Evolutionary conservation across 129 eudicot species (phyloP), one percentile per base, ranked within the genome.

Genomic region (Flaveria linearis): DNA sequence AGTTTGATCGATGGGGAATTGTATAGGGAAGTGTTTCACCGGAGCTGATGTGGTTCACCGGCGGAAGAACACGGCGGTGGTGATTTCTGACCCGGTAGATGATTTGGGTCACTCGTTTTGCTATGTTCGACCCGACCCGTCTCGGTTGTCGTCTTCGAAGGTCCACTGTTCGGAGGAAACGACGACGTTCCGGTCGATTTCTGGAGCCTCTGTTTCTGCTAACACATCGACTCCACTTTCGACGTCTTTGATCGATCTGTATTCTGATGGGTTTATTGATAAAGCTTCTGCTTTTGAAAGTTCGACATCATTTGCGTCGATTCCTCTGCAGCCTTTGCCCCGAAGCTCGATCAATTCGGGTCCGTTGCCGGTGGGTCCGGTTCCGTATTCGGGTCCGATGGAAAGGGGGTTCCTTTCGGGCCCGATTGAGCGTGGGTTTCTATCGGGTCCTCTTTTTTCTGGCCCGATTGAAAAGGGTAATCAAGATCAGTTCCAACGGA

Each of bases 171-270:
- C 91, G 1, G 98, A 93, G 25, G 93, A 87, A 56, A 70, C 91
- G 25, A 88, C 96, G 20, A 84, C 91, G 52, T 95, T 95, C 80
- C 86, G 88, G 60, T 82, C 91, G 28, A 95, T 95, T 75, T 95
- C 99, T 85, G 99, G 99, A 58, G 99, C 99, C 28, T 88, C 99
- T 25, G 96, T 95, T 3, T 87, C 96, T 42, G 99, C 99, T 43
- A 95, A 95, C 73, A 91, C 99, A 12, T 91, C 98, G 4, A 94
- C 98, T 30, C 98, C 98, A 8, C 86, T 89, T 33, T 91, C 97
- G 50, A 91, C 97, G 1, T 74, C 92, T 36, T n/a, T 83, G 0
- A 47, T 86, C 45, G 98, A 94, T 76, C 88, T 85, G 14, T 78
- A 88, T 42, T 81, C 86, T 0, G 80, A 85, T 50, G 82, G 70